phyloP scores from a whole-genome alignment of 1,139 yeast species.

The Yamadazyma conglobata region DNA sequence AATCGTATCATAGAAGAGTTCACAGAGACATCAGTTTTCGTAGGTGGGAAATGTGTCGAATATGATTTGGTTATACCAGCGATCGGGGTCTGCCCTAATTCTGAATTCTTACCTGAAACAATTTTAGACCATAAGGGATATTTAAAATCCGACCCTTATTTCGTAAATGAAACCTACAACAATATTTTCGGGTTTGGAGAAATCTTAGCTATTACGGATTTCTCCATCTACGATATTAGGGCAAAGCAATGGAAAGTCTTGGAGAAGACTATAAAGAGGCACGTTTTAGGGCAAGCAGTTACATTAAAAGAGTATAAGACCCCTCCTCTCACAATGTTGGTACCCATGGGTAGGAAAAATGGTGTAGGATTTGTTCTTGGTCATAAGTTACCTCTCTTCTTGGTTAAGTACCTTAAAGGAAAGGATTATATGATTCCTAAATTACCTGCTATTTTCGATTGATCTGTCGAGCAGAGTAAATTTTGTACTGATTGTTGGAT shows the following conservation, averaged over 20 bases:
- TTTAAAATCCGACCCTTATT: slow-evolving; percentile 18
- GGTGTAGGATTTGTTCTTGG: slow-evolving; percentile 27
- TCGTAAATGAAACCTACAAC: slow-evolving; percentile 18
- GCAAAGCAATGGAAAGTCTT: slow-evolving; percentile 16
- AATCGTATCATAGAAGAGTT: neutral
- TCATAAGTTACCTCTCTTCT: slow-evolving; percentile 21
- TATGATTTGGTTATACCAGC: slow-evolving; percentile 23
- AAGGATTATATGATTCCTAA: slow-evolving; percentile 15
- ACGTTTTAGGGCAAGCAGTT: slow-evolving; percentile 10
- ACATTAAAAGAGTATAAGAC: slow-evolving; percentile 15
- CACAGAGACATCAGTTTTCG: slow-evolving; percentile 6
- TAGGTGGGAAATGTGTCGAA: slow-evolving; percentile 11
- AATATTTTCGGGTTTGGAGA: slow-evolving; percentile 26
- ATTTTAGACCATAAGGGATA: slow-evolving; percentile 15
- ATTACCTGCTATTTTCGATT: neutral
- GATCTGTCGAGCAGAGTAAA: no score
- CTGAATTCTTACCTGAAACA: slow-evolving; percentile 16
- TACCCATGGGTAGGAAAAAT: slow-evolving; percentile 26
- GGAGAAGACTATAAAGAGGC: slow-evolving; percentile 9
- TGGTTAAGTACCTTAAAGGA: slow-evolving; percentile 24
- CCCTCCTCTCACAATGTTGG: slow-evolving; percentile 11
- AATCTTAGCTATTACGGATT: slow-evolving; percentile 16
- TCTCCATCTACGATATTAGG: slow-evolving; percentile 18
- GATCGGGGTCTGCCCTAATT: slow-evolving; percentile 18
- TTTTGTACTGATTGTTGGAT: neutral